Evolutionary conservation across 1,284 basidiomycete species (phyloP).

Genomic region (Sparassis latifolia): DNA sequence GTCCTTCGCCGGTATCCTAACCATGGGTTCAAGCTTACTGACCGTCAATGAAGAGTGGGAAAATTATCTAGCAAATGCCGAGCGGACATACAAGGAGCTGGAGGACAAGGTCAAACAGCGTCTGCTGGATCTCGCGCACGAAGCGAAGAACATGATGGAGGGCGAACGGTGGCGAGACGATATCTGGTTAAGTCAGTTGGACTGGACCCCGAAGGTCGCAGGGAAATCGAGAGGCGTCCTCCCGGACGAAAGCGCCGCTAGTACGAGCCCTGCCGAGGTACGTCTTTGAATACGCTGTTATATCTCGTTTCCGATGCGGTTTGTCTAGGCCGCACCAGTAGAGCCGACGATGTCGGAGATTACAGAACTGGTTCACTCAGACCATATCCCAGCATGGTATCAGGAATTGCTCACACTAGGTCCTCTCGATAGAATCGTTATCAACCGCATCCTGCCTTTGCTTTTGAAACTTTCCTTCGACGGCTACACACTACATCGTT

Average conservation of each 20-base stretch:
- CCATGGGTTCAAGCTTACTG: slow-evolving; percentile 90
- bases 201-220: slow-evolving; percentile 89
- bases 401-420: slow-evolving; percentile 44
- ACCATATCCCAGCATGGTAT: slow-evolving; percentile 68
- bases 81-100: slow-evolving; percentile 72
- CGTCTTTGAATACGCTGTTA: neutral
- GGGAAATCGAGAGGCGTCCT: slow-evolving; percentile 62
- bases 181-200: slow-evolving; percentile 87
- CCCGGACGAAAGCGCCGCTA: slow-evolving; percentile 14
- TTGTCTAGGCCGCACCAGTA: neutral
- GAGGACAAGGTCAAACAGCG: slow-evolving; percentile 69
- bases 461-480: slow-evolving; percentile 77
- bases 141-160: slow-evolving; percentile 45
- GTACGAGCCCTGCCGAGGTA: neutral
- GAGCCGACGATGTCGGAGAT: no score
- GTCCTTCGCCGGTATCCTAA: slow-evolving; percentile 86
- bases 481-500: slow-evolving; percentile 61
- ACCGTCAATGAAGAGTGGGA: slow-evolving; percentile 91
- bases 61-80: slow-evolving; percentile 73
- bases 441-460: slow-evolving; percentile 69
- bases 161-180: slow-evolving; percentile 62
- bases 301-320: neutral
- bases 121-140: slow-evolving; percentile 64
- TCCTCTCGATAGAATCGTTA: slow-evolving; percentile 44
- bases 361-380: neutral